Conservation (phyloP, 352 stramenopile genomes). For the Phytophthora citrophthora region DNA sequence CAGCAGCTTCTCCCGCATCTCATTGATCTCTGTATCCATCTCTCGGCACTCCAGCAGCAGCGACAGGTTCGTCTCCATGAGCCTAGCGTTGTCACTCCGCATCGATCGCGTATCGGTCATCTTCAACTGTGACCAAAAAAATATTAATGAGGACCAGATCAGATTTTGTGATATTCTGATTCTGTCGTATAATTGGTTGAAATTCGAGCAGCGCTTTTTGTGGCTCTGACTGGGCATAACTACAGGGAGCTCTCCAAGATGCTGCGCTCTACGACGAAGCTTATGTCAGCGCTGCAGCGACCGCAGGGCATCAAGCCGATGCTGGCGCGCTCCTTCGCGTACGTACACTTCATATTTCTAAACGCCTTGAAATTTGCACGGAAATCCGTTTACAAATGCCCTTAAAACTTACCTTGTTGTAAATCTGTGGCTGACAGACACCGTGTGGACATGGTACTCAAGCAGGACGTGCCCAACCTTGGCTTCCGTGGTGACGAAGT, state of each 20-base stretch:
- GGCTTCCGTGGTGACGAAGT: conserved; percentile 92
- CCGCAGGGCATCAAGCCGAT: conserved; percentile 51
- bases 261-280: conserved; percentile 42
- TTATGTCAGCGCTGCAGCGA: conserved; percentile 41
- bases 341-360: conserved; percentile 20
- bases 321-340: conserved; percentile 71
- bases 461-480: conserved; percentile 84
- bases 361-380: background rate
- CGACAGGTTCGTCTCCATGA: conserved; percentile 64
- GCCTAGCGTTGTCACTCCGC: conserved; percentile 48
- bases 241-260: conserved; percentile 32
- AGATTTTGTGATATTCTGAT: background rate
- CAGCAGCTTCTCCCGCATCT: conserved; percentile 35
- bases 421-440: conserved; percentile 52
- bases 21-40: conserved; percentile 45
- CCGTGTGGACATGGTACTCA: conserved; percentile 86
- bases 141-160: background rate
- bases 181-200: conserved; percentile 16
- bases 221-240: conserved; percentile 31
- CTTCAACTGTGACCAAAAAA: background rate
- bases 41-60: conserved; percentile 63
- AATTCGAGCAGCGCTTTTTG: conserved; percentile 15
- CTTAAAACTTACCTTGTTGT: conserved; percentile 4
- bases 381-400: conserved; percentile 7
- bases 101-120: conserved; percentile 33